A percentile compares a stretch with the other conserved stretches of the same genome.
These are phyloP conservation scores for Iodosphaeria phyllophila DNA, from an alignment of 2,329 filamentous ascomycete species.

Conservation along the genomic window DNA sequence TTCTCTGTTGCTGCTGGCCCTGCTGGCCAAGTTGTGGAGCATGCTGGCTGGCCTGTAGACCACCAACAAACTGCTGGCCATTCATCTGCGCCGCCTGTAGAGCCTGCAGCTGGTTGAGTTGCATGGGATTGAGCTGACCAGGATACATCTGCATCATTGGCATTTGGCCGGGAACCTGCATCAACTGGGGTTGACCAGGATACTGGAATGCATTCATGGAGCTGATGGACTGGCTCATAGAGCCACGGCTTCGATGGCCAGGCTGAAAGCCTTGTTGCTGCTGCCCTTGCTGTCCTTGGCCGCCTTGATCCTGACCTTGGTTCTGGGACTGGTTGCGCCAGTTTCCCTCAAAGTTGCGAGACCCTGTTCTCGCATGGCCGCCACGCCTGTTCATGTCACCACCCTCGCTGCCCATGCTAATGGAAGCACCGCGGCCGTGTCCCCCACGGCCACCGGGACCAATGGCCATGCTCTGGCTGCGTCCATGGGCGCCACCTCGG, in stretches of 20 bases:
- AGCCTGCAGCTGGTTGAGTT: constrained; percentile 78
- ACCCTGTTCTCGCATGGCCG: constrained; percentile 65
- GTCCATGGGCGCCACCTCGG: constrained; percentile 41
- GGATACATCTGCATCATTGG: constrained; percentile 69
- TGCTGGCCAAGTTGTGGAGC: constrained; percentile 46
- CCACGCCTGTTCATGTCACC: too few species aligned
- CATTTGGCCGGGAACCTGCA: constrained; percentile 75
- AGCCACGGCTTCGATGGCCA: constrained; percentile 71
- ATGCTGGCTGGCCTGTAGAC: constrained; percentile 55
- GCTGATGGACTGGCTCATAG: constrained; percentile 71
- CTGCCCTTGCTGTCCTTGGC: constrained; percentile 36
- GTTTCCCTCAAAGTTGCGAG: constrained; percentile 93
- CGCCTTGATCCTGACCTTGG: constrained; percentile 22
- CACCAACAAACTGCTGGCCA: constrained; percentile 53
- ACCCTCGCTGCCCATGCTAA: constrained; percentile 32
- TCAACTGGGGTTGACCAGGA: constrained; percentile 65
- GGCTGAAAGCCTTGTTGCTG: constrained; percentile 69
- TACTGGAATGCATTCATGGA: constrained; percentile 80
- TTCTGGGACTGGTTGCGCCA: constrained; percentile 67
- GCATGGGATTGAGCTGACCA: constrained; percentile 72
- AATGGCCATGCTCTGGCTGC: constrained; percentile 84
- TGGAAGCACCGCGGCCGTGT: constrained; percentile 41
- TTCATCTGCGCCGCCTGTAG: constrained; percentile 77
- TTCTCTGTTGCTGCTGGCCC: constrained; percentile 77
- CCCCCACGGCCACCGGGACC: constrained; percentile 51